Percentiles rank a stretch among this genome's conserved stretches.
phyloP scores from a whole-genome alignment of 2,329 filamentous ascomycete species.

The Apiospora kogelbergensis region DNA sequence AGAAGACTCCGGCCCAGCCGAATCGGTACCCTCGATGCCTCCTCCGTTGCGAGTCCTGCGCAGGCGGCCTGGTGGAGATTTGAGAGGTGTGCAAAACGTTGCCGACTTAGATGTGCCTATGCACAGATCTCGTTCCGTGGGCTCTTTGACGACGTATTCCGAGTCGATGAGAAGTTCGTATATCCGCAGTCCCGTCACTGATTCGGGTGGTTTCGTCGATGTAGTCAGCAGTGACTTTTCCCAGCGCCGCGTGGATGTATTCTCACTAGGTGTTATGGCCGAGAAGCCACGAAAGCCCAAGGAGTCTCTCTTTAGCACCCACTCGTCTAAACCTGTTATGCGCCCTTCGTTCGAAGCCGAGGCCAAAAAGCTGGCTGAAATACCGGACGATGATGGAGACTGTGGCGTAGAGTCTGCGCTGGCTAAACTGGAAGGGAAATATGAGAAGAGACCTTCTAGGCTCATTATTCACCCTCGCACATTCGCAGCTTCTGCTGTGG shows the following conservation, averaged over 20 bases:
- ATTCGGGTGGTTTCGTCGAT: conserved; percentile 44
- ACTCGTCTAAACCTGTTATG: conserved; percentile 63
- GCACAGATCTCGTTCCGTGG: conserved; percentile 56
- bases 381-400: conserved; percentile 83
- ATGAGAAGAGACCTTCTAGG: conserved; percentile 53
- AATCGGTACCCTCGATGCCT: conserved; percentile 32
- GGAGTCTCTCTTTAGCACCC: conserved; percentile 59
- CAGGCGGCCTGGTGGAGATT: conserved; percentile 71
- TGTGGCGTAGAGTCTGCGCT: conserved; percentile 92
- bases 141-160: conserved; percentile 59
- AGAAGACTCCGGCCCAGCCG: conserved; percentile 39
- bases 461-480: conserved; percentile 40
- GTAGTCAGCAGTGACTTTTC: conserved; percentile 44
- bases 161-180: conserved; percentile 62
- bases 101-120: conserved; percentile 57
- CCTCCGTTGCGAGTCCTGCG: conserved; percentile 64
- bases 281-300: conserved; percentile 47
- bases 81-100: conserved; percentile 67
- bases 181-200: conserved; percentile 40
- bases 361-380: conserved; percentile 80
- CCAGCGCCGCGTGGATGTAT: conserved; percentile 43
- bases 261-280: conserved; percentile 60
- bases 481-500: conserved; percentile 22
- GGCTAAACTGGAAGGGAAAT: conserved; percentile 87
- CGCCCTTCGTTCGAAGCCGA: conserved; percentile 83